Base-by-base conservation (phyloP, 257 asterid genomes). In the Ehretia macrophylla region DNA sequence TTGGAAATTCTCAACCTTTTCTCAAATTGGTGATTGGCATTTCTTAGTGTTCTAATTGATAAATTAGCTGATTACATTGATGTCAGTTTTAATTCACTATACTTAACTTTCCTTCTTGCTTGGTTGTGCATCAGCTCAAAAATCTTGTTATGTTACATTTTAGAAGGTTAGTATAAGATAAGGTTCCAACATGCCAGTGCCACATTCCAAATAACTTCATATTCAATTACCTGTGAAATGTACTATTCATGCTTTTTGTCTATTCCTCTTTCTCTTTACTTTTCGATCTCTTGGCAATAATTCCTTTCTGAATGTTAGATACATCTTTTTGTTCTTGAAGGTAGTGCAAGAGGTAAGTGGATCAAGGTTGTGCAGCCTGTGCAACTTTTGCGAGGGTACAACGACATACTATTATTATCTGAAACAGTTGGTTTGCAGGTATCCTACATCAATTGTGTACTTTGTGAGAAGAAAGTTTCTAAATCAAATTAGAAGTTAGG, bases 341-440 rank as follows among this genome's bases (percentile, higher is more conserved):
- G 95, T 58, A 84, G 88, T 56, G 84, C 79, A 18, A 84, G 69
- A 72, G 98, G 98, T 46, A 65, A 88, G 19, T 91, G 97, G 98
- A 75, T 68, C 66, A 77, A 81, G 78, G 97, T 91, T 45, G 76
- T 62, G 51, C 88, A 88, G 81, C 84, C 90, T 46, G 71, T 88
- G 69, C 66, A 76, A 52, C 85, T 91, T 37, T 58, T 63, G 42
- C 82, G 77, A 74, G 98, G 98, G 60, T 79, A 79, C 79, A 88
- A 88, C 63, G 91, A 91, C 65, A 71, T 88, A 68, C 48, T 72
- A 27, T 72, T 91, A 61, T 69, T 91, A 71, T 82, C 97, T 66
- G 79, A 88, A 77, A 84, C 98, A 39, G 81, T 88, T 65, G 98
- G 97, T 60, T 81, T 88, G 83, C 98, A 91, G 95, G 96, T 91